These are phyloP conservation scores for Psidium guajava DNA, from an alignment of 345 rosid genomes.

Conservation along the genomic window DNA sequence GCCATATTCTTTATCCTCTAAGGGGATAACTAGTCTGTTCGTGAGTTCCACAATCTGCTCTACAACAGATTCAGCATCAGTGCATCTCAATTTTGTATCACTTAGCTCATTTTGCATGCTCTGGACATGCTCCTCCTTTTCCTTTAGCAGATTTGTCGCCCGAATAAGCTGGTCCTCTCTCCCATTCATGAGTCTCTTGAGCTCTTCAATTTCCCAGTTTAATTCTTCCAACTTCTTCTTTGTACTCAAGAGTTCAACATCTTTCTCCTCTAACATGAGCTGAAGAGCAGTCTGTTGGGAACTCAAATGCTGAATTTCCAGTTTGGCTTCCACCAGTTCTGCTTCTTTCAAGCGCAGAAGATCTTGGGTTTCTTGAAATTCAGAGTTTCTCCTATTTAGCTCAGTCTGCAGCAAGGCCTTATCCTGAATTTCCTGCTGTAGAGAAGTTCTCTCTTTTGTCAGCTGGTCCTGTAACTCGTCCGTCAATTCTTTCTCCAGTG, in stretches of 20 bases:
- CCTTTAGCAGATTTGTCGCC: constrained; percentile 45
- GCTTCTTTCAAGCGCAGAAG: constrained; percentile 53
- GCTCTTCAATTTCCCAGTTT: constrained; percentile 42
- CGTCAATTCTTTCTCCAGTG: constrained; percentile 32
- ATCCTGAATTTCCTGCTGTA: constrained; percentile 47
- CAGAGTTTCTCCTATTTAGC: constrained; percentile 36
- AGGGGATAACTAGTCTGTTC: constrained; percentile 33
- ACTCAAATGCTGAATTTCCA: constrained; percentile 71
- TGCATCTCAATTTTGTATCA: constrained; percentile 28
- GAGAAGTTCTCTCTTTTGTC: constrained; percentile 37
- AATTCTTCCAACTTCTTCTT: constrained; percentile 49
- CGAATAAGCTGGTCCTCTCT: constrained; percentile 51
- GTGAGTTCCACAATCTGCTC: constrained; percentile 55
- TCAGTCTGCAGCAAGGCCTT: constrained; percentile 31
- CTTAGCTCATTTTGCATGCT: constrained; percentile 44
- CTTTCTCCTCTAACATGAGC: constrained; percentile 50
- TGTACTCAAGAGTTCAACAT: constrained; percentile 41
- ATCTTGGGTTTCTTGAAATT: constrained; percentile 38
- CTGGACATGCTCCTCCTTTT: constrained; percentile 55
- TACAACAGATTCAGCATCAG: constrained; percentile 67
- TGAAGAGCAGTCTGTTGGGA: constrained; percentile 65
- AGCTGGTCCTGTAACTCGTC: constrained; percentile 43
- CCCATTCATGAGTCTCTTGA: constrained; percentile 41
- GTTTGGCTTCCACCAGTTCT: constrained; percentile 68
- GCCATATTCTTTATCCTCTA: constrained; percentile 17